phyloP scores from a whole-genome alignment of 306 rosid species.

The Psophocarpus tetragonolobus region DNA sequence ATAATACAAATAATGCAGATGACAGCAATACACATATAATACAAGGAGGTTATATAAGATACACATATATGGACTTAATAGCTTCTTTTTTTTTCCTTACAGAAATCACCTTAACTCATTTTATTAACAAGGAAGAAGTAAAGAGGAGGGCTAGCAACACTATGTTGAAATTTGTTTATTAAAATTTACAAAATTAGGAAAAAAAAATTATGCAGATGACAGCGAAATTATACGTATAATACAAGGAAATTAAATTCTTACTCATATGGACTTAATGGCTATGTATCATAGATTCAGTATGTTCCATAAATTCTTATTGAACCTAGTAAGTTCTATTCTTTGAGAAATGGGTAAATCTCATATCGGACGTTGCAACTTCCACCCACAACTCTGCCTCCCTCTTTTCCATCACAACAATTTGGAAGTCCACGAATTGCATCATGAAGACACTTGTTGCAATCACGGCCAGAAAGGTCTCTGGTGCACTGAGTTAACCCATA shows the following conservation, averaged over 20 bases:
- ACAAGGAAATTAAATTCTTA: too few species aligned
- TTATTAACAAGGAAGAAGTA: too few species aligned
- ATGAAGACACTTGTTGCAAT: conserved; percentile 52
- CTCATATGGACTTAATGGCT: background rate
- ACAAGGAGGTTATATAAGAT: background rate
- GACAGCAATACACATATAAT: background rate
- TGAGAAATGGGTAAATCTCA: conserved; percentile 50
- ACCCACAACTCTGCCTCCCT: conserved; percentile 55
- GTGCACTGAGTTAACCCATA: conserved; percentile 53
- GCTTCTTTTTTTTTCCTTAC: too few species aligned
- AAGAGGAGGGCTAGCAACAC: too few species aligned
- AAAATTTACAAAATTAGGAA: too few species aligned
- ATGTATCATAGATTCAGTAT: too few species aligned
- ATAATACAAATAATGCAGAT: background rate
- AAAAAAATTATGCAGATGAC: too few species aligned
- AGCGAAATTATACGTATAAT: too few species aligned
- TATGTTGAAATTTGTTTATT: too few species aligned
- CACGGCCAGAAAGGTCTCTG: conserved; percentile 45
- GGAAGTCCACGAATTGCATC: conserved; percentile 44
- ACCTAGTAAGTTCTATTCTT: background rate
- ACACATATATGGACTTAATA: background rate
- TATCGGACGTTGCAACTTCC: conserved; percentile 54
- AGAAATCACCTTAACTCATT: too few species aligned
- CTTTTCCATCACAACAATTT: conserved; percentile 47
- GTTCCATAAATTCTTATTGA: too few species aligned